These are phyloP conservation scores for Enterocytospora artemiae DNA, from an alignment of 371 early-diverging fungal genomes.

Conservation along the genomic window DNA sequence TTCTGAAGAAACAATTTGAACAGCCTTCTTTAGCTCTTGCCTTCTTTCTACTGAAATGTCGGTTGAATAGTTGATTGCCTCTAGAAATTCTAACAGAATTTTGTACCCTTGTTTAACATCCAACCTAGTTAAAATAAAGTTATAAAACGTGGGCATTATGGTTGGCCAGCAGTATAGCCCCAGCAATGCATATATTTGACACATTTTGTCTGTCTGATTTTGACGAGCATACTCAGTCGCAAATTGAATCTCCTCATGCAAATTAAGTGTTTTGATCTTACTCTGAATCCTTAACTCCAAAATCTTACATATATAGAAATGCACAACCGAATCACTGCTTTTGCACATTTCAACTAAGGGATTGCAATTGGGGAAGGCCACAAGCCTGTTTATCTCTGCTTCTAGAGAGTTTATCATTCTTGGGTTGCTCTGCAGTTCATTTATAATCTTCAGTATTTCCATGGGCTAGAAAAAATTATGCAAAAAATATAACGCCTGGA, in stretches of 20 bases:
- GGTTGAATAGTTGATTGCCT: constrained; percentile 40
- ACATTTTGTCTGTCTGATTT: constrained; percentile 27
- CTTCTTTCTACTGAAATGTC: constrained; percentile 56
- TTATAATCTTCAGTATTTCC: constrained; percentile 22
- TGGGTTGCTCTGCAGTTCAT: constrained; percentile 19
- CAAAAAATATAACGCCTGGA: neutral
- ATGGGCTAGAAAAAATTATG: constrained; percentile 3
- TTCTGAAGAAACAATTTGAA: constrained; percentile 28
- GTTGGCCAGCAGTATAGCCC: constrained; percentile 56
- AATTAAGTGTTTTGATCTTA: constrained; percentile 8
- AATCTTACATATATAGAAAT: constrained; percentile 37
- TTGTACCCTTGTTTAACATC: constrained; percentile 29
- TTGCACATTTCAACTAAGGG: constrained; percentile 6
- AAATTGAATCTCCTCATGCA: constrained; percentile 23
- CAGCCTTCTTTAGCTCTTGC: constrained; percentile 51
- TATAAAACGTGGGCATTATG: constrained; percentile 42
- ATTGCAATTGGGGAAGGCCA: neutral
- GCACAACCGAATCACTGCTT: constrained; percentile 9
- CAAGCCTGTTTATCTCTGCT: constrained; percentile 23
- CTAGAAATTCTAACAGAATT: constrained; percentile 44
- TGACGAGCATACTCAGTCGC: neutral
- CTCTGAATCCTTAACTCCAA: constrained; percentile 34
- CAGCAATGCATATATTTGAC: constrained; percentile 46
- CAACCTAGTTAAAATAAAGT: constrained; percentile 32
- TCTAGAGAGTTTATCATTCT: constrained; percentile 34